These are phyloP conservation scores for Fusarium sp. DNA, from an alignment of 2,329 filamentous ascomycete species.

Conservation along the genomic window DNA sequence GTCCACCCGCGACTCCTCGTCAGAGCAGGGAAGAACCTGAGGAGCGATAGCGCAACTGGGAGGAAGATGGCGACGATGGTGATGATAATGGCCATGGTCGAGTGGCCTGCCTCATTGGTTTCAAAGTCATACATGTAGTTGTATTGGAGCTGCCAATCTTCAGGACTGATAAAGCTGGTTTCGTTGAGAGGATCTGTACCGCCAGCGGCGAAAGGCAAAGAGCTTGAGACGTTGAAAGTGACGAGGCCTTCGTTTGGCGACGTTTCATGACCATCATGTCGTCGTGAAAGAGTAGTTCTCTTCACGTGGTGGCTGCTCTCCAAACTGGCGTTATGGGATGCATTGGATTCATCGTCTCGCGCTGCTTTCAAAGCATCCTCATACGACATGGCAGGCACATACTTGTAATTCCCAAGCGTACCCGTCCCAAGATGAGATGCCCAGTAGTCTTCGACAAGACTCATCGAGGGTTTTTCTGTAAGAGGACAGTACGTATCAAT, in stretches of 20 bases:
- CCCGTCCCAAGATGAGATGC: constrained; percentile 48
- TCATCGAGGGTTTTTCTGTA: constrained; percentile 36
- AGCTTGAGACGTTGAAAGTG: constrained; percentile 4
- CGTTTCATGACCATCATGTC: constrained; percentile 27
- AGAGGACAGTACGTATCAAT: constrained; percentile 51
- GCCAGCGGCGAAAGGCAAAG: constrained; percentile 42
- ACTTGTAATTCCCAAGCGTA: constrained; percentile 42
- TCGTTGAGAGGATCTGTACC: constrained; percentile 47
- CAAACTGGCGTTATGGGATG: constrained; percentile 1
- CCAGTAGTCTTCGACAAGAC: constrained; percentile 48
- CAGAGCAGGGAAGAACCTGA: constrained; percentile 49
- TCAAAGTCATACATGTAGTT: constrained; percentile 66
- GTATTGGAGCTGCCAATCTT: constrained; percentile 57
- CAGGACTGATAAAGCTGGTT: constrained; percentile 49
- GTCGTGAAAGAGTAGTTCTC: not conserved
- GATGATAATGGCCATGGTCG: constrained; percentile 27
- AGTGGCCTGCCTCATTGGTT: constrained; percentile 54
- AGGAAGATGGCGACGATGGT: constrained; percentile 50
- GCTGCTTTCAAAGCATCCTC: constrained; percentile 45
- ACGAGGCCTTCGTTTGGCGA: constrained; percentile 7
- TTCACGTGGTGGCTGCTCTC: not conserved
- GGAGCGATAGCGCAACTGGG: constrained; percentile 50
- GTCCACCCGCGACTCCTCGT: no score
- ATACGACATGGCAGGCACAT: constrained; percentile 48
- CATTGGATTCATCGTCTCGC: constrained; percentile 37